Conservation (phyloP, 2,329 filamentous ascomycete genomes). For the Emmonsiellopsis sp. region DNA sequence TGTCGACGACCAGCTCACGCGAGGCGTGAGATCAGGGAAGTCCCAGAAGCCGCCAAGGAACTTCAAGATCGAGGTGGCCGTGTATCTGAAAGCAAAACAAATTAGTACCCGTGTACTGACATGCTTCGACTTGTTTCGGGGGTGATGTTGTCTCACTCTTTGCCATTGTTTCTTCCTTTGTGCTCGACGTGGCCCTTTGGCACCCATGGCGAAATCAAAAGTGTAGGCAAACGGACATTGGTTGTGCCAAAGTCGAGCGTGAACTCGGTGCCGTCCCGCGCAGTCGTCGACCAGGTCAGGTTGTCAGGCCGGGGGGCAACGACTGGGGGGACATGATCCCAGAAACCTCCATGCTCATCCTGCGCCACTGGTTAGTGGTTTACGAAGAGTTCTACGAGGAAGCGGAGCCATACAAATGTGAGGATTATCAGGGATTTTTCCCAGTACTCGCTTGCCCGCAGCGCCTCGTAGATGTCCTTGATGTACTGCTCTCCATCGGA, state of each 20-base stretch:
- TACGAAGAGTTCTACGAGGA: too few species aligned
- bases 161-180: slow-evolving; percentile 19
- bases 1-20: slow-evolving; percentile 19
- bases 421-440: slow-evolving; percentile 26
- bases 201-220: slow-evolving; percentile 22
- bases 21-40: slow-evolving; percentile 21
- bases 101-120: too few species aligned
- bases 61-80: slow-evolving; percentile 23
- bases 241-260: slow-evolving; percentile 21
- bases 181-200: slow-evolving; percentile 20
- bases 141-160: slow-evolving; percentile 6
- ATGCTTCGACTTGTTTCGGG: not conserved
- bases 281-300: slow-evolving; percentile 27
- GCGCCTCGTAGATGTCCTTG: slow-evolving; percentile 29
- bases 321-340: slow-evolving; percentile 28
- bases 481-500: slow-evolving; percentile 26
- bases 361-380: not conserved
- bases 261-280: slow-evolving; percentile 17
- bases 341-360: slow-evolving; percentile 30
- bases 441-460: slow-evolving; percentile 28
- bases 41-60: slow-evolving; percentile 24
- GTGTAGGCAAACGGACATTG: slow-evolving; percentile 23
- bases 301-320: slow-evolving; percentile 25
- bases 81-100: slow-evolving; percentile 14
- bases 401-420: slow-evolving; percentile 15